Evolutionary conservation across 345 rosid species (phyloP).

Genomic region (Syzygium jambos): DNA sequence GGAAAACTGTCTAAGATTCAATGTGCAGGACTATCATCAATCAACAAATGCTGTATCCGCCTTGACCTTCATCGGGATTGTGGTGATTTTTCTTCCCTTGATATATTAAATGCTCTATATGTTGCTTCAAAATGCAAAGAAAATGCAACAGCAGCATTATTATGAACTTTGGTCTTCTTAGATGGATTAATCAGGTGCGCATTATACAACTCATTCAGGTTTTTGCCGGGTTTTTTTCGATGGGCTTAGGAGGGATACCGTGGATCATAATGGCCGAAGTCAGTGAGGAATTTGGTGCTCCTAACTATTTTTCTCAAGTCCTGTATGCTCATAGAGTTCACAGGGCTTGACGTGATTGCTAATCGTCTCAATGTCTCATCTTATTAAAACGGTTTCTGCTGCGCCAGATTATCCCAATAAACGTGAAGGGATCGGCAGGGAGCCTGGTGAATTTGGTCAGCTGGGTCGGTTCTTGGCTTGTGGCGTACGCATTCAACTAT

Average conservation of each 20-base stretch:
- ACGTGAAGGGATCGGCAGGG: slow-evolving; percentile 18
- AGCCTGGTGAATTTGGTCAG: slow-evolving; percentile 14
- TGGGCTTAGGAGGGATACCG: slow-evolving; percentile 60
- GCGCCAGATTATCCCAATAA: slow-evolving; percentile 25
- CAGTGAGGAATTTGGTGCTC: neutral
- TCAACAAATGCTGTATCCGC: neutral
- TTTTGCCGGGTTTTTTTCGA: slow-evolving; percentile 30
- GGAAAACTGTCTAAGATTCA: neutral
- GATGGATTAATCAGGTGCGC: neutral
- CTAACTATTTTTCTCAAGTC: neutral
- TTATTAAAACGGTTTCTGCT: neutral
- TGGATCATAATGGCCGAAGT: slow-evolving; percentile 75
- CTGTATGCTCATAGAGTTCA: neutral
- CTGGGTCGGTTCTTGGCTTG: slow-evolving; percentile 15
- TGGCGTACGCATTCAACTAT: slow-evolving; percentile 21
- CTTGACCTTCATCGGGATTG: slow-evolving; percentile 17
- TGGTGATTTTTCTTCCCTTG: slow-evolving; percentile 17
- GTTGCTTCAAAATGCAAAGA: neutral
- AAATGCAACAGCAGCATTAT: neutral
- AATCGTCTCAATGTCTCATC: neutral
- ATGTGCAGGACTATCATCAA: neutral
- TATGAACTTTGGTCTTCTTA: neutral
- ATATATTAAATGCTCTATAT: neutral
- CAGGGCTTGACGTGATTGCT: neutral
- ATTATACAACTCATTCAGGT: slow-evolving; percentile 12